These are phyloP conservation scores for Gentiana straminea DNA, from an alignment of 257 asterid genomes.

Conservation along the genomic window DNA sequence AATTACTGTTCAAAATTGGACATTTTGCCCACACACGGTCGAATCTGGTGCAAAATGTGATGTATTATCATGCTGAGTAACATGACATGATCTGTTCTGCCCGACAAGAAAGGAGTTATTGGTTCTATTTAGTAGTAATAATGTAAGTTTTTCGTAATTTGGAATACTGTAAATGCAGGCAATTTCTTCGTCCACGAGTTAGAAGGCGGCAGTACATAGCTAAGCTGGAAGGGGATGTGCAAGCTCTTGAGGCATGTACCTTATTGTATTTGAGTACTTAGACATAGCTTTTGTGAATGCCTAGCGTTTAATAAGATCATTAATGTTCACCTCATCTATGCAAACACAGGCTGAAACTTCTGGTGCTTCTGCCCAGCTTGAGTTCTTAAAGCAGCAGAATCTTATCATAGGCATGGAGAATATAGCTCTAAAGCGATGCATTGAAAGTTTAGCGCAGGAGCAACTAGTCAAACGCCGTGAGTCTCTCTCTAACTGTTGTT, in stretches of 20 bases:
- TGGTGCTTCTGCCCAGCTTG: slow-evolving; percentile 83
- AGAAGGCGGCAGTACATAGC: slow-evolving; percentile 92
- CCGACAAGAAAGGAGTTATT: background rate
- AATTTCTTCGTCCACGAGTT: slow-evolving; percentile 93
- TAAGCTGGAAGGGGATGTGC: slow-evolving; percentile 83
- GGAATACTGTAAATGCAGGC: slow-evolving; percentile 42
- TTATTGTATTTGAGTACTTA: too few species aligned
- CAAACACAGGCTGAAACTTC: slow-evolving; percentile 70
- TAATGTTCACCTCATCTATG: slow-evolving; percentile 8
- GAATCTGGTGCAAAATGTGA: too few species aligned
- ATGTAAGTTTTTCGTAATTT: background rate
- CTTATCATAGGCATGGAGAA: slow-evolving; percentile 89
- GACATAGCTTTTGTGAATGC: background rate
- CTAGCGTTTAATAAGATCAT: background rate
- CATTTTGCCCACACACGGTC: too few species aligned
- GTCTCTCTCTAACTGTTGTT: slow-evolving; percentile 16
- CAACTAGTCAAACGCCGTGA: slow-evolving; percentile 74
- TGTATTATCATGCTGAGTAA: too few species aligned
- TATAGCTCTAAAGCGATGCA: slow-evolving; percentile 78
- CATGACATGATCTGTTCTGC: too few species aligned
- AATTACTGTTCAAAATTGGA: too few species aligned
- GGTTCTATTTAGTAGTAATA: background rate
- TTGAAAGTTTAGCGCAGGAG: slow-evolving; percentile 82
- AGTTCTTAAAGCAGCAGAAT: slow-evolving; percentile 78
- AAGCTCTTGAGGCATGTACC: slow-evolving; percentile 80